Percentiles rank a stretch among this genome's conserved stretches.
These are phyloP conservation scores for Boletus subcaerulescens DNA, from an alignment of 768 basidiomycete genomes.

Conservation along the genomic window DNA sequence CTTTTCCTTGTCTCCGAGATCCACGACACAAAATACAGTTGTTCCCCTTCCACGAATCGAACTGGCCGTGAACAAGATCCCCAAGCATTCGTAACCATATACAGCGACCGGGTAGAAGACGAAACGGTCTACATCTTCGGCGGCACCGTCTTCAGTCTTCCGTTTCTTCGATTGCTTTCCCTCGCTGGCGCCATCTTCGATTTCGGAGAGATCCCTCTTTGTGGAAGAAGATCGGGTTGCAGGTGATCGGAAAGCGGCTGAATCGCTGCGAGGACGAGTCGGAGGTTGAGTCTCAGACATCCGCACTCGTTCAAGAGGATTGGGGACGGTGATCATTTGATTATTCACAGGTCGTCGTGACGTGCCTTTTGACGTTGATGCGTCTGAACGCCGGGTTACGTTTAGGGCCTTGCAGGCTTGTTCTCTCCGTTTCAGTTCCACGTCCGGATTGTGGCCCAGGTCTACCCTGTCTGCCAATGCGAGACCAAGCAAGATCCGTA, in stretches of 20 bases:
- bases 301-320: no score
- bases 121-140: no score
- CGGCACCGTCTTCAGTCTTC: no score
- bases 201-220: slow-evolving; percentile 1
- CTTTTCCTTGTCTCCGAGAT: not conserved
- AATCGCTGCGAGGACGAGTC: no score
- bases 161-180: not conserved
- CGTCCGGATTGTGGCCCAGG: slow-evolving; percentile 7
- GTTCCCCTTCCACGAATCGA: slow-evolving; percentile 14
- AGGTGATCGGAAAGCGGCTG: no score
- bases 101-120: no score
- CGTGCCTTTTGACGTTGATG: no score
- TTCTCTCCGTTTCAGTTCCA: not conserved
- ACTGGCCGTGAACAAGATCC: not conserved
- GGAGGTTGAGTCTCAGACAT: no score
- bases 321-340: no score
- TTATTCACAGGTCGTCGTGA: no score
- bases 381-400: no score
- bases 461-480: slow-evolving; percentile 1
- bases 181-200: not conserved
- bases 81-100: not conserved
- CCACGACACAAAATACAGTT: slow-evolving; percentile 3
- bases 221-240: not conserved
- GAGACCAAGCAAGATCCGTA: slow-evolving; percentile 6
- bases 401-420: not conserved